phyloP scores from a whole-genome alignment of 1,284 basidiomycete genomes.

The Testicularia cyperi region DNA sequence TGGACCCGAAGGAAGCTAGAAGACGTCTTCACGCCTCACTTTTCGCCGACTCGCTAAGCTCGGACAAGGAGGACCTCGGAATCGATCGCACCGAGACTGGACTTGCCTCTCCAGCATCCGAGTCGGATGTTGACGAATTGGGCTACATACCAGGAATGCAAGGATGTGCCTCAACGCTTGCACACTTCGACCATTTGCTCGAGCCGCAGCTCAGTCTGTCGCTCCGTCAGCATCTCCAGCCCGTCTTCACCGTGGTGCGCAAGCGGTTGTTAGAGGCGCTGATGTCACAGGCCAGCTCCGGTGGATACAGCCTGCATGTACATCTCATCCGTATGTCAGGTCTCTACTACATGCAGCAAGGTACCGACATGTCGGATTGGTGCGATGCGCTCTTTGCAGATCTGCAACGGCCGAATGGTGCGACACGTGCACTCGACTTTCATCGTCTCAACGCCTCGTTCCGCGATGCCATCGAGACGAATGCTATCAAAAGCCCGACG shows the following conservation, averaged over 20 bases:
- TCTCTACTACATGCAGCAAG: constrained; percentile 34
- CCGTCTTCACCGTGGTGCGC: constrained; percentile 26
- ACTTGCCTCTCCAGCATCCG: neutral
- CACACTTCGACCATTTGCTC: constrained; percentile 3
- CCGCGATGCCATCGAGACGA: constrained; percentile 13
- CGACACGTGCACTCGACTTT: constrained; percentile 5
- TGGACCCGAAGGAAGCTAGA: neutral
- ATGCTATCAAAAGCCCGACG: neutral
- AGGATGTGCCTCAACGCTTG: neutral
- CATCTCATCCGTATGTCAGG: constrained; percentile 29
- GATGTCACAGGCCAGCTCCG: constrained; percentile 8
- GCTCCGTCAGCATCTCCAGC: constrained; percentile 24
- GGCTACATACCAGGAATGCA: no score
- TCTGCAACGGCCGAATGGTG: constrained; percentile 15
- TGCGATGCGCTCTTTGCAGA: constrained; percentile 16
- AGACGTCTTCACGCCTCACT: no score
- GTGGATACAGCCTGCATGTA: constrained; percentile 20
- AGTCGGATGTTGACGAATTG: neutral
- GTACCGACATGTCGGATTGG: constrained; percentile 33
- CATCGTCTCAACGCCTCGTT: constrained; percentile 26
- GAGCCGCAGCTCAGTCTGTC: constrained; percentile 20
- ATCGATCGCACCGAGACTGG: no score
- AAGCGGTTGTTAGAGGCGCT: constrained; percentile 29
- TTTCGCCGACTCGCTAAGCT: no score
- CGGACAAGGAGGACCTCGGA: no score